A percentile compares a stretch with the other conserved stretches of the same genome.
These are phyloP conservation scores for Serendipita sp. DNA, from an alignment of 768 basidiomycete genomes.

Conservation along the genomic window DNA sequence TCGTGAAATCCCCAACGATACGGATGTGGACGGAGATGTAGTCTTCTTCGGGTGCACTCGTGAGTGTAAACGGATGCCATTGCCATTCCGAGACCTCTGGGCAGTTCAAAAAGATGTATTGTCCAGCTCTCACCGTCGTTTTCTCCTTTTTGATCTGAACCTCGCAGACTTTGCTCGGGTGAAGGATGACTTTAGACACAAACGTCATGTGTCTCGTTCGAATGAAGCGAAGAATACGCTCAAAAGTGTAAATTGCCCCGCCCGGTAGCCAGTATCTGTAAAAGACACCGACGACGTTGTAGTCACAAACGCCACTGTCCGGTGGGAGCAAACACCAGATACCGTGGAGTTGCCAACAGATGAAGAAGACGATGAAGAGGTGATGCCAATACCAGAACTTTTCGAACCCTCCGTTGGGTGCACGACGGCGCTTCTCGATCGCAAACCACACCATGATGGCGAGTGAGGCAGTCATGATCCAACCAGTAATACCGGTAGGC, in stretches of 20 bases:
- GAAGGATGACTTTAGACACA: conserved; percentile 88
- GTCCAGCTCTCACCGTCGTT: conserved; percentile 67
- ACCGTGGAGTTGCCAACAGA: conserved; percentile 86
- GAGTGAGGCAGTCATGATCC: conserved; percentile 69
- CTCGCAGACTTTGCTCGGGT: conserved; percentile 87
- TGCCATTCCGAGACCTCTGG: conserved; percentile 90
- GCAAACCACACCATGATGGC: conserved; percentile 75
- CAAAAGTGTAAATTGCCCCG: conserved; percentile 67
- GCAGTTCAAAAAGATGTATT: conserved; percentile 85
- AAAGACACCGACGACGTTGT: conserved; percentile 76
- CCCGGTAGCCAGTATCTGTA: conserved; percentile 93
- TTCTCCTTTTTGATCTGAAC: conserved; percentile 96
- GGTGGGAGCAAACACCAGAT: conserved; percentile 97
- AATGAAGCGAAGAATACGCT: conserved; percentile 84
- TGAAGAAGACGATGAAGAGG: conserved; percentile 84
- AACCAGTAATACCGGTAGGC: conserved; percentile 69
- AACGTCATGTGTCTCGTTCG: conserved; percentile 82
- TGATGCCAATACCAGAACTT: conserved; percentile 81
- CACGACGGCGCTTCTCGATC: conserved; percentile 57
- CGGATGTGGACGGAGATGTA: conserved; percentile 91
- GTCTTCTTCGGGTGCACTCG: conserved; percentile 88
- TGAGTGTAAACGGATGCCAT: conserved; percentile 95
- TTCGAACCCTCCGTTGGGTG: conserved; percentile 46
- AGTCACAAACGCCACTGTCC: conserved; percentile 79
- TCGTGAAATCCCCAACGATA: conserved; percentile 77